Evolutionary conservation across 148 eudicot genomes (phyloP).

Genomic region (Rhododendron henanense): DNA sequence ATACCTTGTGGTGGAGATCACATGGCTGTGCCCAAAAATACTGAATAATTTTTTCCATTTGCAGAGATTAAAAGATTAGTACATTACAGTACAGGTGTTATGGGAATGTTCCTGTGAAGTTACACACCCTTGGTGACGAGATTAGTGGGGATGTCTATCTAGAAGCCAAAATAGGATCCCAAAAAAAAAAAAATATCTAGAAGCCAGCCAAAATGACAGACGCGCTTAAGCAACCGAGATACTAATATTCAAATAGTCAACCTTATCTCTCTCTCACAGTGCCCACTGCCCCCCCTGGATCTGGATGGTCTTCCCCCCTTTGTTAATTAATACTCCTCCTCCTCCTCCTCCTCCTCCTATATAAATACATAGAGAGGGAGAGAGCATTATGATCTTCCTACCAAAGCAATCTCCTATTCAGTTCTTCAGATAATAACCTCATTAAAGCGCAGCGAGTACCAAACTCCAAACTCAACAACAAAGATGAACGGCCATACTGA

Average conservation of each 20-base stretch:
- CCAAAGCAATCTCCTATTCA: neutral
- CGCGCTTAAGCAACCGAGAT: constrained; percentile 3
- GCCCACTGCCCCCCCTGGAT: no score
- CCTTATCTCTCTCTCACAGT: neutral
- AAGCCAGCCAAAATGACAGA: neutral
- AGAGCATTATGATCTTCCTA: neutral
- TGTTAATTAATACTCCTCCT: no score
- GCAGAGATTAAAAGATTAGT: neutral
- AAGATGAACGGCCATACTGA: neutral
- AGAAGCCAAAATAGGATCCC: no score
- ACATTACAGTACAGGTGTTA: neutral
- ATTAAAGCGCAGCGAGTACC: no score
- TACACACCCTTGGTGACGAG: neutral
- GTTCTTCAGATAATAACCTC: no score
- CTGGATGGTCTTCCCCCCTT: neutral
- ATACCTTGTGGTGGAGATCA: no score
- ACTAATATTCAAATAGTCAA: neutral
- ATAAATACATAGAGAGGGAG: neutral
- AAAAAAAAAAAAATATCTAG: neutral
- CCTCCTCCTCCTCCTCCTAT: no score
- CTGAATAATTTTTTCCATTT: no score
- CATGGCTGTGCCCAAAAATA: no score
- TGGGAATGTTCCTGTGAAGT: neutral
- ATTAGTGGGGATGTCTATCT: neutral
- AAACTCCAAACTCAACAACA: neutral